phyloP scores from a whole-genome alignment of 2,329 filamentous ascomycete species.

The Cryphonectria parasitica region DNA sequence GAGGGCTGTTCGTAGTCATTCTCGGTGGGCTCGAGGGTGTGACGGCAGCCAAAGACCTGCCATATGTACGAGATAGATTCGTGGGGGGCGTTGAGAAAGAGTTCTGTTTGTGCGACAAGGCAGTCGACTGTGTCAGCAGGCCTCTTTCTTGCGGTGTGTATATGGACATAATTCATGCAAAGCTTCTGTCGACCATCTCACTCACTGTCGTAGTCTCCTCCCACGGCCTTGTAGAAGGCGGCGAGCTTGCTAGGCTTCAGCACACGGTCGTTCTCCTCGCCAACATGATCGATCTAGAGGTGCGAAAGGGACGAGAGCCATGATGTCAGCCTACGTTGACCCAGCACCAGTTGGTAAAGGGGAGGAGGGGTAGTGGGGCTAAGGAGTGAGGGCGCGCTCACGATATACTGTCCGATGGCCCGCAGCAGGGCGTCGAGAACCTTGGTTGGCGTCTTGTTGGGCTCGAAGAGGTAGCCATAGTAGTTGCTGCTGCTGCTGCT shows the following conservation, averaged over 20 bases:
- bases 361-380: background rate
- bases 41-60: conserved; percentile 86
- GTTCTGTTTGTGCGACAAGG: conserved; percentile 48
- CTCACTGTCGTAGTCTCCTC: conserved; percentile 72
- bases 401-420: conserved; percentile 71
- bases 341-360: background rate
- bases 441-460: conserved; percentile 69
- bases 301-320: conserved; percentile 23
- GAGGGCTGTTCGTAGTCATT: conserved; percentile 68
- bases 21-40: conserved; percentile 77
- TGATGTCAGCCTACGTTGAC: conserved; percentile 3
- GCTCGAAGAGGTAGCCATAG: conserved; percentile 71
- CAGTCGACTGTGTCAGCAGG: conserved; percentile 13
- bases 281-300: conserved; percentile 59
- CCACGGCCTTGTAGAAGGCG: conserved; percentile 75
- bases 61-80: conserved; percentile 88
- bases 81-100: conserved; percentile 78
- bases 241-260: conserved; percentile 72
- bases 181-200: background rate
- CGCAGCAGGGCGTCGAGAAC: conserved; percentile 69
- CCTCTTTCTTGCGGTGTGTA: conserved; percentile 10
- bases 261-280: conserved; percentile 56
- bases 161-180: background rate
- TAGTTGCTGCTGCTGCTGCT: conserved; percentile 35
- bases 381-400: conserved; percentile 47